A percentile compares a stretch with the other conserved stretches of the same genome.
Conservation (phyloP, 192 early-diverging fungal genomes). For the Linnemannia zychae region DNA sequence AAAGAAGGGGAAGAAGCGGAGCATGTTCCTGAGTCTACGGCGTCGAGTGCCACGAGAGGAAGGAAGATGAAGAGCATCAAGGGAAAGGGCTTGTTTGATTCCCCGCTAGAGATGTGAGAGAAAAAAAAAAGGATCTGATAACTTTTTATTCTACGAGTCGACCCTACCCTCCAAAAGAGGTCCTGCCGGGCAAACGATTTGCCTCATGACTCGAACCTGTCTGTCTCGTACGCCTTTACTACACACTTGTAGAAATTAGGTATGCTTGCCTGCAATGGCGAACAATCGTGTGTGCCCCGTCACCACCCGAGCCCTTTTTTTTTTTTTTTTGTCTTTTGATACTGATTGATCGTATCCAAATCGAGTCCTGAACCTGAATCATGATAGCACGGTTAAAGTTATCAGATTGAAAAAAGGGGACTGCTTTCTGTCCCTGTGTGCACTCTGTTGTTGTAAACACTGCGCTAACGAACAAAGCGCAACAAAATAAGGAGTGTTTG, state of each 20-base stretch:
- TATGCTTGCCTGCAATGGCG: neutral
- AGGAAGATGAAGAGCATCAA: neutral
- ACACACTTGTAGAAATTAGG: neutral
- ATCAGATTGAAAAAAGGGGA: neutral
- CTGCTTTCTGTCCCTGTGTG: neutral
- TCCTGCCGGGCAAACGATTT: neutral
- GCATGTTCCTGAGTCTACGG: neutral
- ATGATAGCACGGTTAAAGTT: neutral
- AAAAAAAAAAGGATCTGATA: neutral
- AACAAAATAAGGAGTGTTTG: neutral
- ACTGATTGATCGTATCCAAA: neutral
- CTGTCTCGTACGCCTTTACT: neutral
- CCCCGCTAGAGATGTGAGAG: neutral
- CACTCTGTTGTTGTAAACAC: neutral
- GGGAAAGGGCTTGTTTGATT: neutral
- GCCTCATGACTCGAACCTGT: conserved; percentile 4
- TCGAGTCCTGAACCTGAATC: neutral
- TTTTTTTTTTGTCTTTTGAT: neutral
- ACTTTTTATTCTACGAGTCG: neutral
- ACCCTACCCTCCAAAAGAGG: neutral
- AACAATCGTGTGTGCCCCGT: neutral
- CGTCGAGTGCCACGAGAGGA: neutral
- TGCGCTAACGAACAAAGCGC: neutral
- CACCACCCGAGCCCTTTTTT: neutral
- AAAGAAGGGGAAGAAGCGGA: neutral